phyloP scores from a whole-genome alignment of 2,329 filamentous ascomycete genomes.

The Apiospora sp. region DNA sequence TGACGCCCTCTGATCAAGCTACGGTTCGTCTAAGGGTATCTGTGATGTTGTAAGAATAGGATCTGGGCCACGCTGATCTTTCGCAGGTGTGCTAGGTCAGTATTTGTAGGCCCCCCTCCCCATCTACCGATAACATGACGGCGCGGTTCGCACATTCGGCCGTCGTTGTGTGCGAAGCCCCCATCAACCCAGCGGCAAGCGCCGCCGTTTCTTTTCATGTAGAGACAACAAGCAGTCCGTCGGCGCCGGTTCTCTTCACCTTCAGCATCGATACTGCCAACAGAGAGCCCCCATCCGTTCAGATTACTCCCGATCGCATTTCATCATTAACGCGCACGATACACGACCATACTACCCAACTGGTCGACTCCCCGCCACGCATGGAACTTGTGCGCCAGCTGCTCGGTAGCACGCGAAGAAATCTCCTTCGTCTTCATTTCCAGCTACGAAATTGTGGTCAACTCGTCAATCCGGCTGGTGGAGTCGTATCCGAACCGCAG shows the following conservation, averaged over 20 bases:
- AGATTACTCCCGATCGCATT: background rate
- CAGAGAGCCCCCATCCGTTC: background rate
- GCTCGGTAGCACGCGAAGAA: background rate
- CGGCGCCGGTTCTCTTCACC: background rate
- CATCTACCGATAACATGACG: background rate
- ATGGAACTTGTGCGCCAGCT: slow-evolving; percentile 1
- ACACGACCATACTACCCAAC: background rate
- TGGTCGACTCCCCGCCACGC: background rate
- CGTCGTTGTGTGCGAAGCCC: background rate
- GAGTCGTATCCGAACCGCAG: background rate
- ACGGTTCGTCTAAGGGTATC: background rate
- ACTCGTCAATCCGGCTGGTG: background rate
- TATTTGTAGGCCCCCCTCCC: background rate
- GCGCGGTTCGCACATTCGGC: background rate
- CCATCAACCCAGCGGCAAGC: background rate
- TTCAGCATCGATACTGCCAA: background rate
- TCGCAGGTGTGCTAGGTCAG: background rate
- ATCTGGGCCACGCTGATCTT: background rate
- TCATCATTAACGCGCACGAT: background rate
- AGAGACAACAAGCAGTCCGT: background rate
- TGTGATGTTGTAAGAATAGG: background rate
- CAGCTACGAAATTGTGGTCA: background rate
- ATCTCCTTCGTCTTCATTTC: background rate
- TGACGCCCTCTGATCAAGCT: background rate
- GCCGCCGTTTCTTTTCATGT: background rate